A percentile compares a stretch with the other conserved stretches of the same genome.
phyloP scores from a whole-genome alignment of 345 rosid genomes.

The Lepidium aucheri region DNA sequence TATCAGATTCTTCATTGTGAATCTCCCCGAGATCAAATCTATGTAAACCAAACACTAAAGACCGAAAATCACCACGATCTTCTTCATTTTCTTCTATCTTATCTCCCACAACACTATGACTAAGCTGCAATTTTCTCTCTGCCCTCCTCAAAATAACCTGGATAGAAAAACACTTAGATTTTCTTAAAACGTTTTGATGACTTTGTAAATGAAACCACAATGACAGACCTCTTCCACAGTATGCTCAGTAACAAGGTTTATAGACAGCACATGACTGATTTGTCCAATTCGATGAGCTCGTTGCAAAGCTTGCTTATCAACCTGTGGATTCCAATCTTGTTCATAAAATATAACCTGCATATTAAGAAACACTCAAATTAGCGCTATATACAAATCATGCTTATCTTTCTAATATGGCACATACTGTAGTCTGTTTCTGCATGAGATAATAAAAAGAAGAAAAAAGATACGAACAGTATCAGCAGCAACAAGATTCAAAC shows the following conservation, averaged over 20 bases:
- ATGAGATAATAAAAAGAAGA: not conserved
- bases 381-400: not conserved
- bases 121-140: conserved; percentile 70
- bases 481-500: conserved; percentile 91
- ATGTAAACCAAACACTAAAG: conserved; percentile 66
- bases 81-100: conserved; percentile 42
- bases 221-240: conserved; percentile 69
- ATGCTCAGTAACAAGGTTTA: conserved; percentile 61
- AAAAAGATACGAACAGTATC: conserved; percentile 54
- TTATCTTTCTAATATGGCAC: not conserved
- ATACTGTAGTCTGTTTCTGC: not conserved
- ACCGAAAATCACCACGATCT: conserved; percentile 51
- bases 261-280: conserved; percentile 67
- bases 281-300: conserved; percentile 94
- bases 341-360: conserved; percentile 78
- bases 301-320: conserved; percentile 90
- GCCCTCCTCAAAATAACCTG: conserved; percentile 85
- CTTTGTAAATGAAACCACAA: not conserved
- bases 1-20: conserved; percentile 36
- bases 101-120: conserved; percentile 64
- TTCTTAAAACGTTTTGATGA: not conserved
- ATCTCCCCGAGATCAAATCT: conserved; percentile 51
- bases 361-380: not conserved
- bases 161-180: conserved; percentile 4
- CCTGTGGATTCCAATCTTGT: conserved; percentile 98